Conservation (phyloP, 2,329 filamentous ascomycete species). For the Didymosphaeria variabile region DNA sequence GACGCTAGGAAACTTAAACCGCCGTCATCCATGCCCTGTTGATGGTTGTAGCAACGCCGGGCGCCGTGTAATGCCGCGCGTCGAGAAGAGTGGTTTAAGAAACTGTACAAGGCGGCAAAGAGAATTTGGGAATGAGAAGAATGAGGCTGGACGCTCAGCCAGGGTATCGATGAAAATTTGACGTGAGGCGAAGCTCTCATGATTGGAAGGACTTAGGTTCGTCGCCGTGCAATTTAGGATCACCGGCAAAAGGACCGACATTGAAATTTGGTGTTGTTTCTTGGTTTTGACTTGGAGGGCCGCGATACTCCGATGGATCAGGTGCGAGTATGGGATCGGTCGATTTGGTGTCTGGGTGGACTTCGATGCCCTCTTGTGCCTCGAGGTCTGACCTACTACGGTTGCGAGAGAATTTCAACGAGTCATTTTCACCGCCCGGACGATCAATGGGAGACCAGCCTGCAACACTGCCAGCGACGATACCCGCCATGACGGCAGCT, state of each 20-base stretch:
- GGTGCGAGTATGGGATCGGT: constrained; percentile 58
- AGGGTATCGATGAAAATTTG: constrained; percentile 5
- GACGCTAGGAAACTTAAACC: constrained; percentile 3
- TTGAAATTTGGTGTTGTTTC: constrained; percentile 56
- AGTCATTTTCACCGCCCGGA: constrained; percentile 52
- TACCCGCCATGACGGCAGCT: constrained; percentile 82
- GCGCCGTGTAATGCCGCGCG: constrained; percentile 20
- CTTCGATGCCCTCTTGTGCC: constrained; percentile 54
- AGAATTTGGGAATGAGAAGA: neutral
- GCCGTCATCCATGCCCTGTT: constrained; percentile 7
- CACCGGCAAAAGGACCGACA: constrained; percentile 53
- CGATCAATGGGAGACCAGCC: constrained; percentile 78
- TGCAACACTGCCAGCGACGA: constrained; percentile 78
- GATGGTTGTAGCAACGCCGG: constrained; percentile 14
- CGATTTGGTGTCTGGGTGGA: constrained; percentile 60
- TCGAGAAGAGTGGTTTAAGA: constrained; percentile 12
- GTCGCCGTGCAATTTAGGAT: constrained; percentile 45
- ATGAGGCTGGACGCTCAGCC: constrained; percentile 4
- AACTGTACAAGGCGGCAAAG: constrained; percentile 13
- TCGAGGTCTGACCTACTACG: constrained; percentile 53
- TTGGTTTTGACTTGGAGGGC: constrained; percentile 55
- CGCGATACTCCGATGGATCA: constrained; percentile 50
- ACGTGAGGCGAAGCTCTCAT: neutral
- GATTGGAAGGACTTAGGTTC: constrained; percentile 21
- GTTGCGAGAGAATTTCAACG: constrained; percentile 48